phyloP scores from a whole-genome alignment of 1,284 basidiomycete species.

The Pyrrhoderma lamaoense region DNA sequence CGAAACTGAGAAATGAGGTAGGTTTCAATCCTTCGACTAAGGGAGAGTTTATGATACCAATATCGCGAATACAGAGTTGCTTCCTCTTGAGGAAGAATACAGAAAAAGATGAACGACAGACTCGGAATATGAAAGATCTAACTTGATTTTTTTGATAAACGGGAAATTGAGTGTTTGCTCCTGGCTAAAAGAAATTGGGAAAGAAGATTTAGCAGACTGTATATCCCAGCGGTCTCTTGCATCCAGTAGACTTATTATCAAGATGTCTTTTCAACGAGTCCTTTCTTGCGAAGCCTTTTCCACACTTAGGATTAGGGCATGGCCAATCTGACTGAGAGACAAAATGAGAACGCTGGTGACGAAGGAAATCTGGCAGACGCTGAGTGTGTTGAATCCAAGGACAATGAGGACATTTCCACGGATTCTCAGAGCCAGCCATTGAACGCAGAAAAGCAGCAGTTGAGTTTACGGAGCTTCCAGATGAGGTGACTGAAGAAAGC shows the following conservation, averaged over 20 bases:
- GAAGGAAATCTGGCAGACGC: slow-evolving; percentile 18
- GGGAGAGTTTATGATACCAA: no score
- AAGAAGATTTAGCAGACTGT: slow-evolving; percentile 12
- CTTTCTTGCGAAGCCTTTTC: slow-evolving; percentile 18
- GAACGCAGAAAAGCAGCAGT: slow-evolving; percentile 3
- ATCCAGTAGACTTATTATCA: slow-evolving; percentile 16
- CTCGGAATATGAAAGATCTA: neutral
- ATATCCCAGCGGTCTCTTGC: slow-evolving; percentile 17
- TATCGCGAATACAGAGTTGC: no score
- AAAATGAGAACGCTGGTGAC: slow-evolving; percentile 19
- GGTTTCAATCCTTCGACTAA: no score
- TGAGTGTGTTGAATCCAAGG: slow-evolving; percentile 19
- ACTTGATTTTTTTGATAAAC: no score
- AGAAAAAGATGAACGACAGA: neutral
- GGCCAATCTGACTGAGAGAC: slow-evolving; percentile 19
- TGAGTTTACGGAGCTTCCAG: slow-evolving; percentile 6
- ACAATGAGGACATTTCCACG: slow-evolving; percentile 19
- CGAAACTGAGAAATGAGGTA: no score
- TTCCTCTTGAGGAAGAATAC: neutral
- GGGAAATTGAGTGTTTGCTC: no score
- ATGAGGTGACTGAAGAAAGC: slow-evolving; percentile 12
- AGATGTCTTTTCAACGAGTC: slow-evolving; percentile 19
- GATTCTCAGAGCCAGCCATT: slow-evolving; percentile 15
- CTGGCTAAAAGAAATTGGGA: no score
- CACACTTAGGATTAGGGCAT: slow-evolving; percentile 17